phyloP scores from a whole-genome alignment of 805 yeast species.

The Zygosaccharomyces kombuchaensis region DNA sequence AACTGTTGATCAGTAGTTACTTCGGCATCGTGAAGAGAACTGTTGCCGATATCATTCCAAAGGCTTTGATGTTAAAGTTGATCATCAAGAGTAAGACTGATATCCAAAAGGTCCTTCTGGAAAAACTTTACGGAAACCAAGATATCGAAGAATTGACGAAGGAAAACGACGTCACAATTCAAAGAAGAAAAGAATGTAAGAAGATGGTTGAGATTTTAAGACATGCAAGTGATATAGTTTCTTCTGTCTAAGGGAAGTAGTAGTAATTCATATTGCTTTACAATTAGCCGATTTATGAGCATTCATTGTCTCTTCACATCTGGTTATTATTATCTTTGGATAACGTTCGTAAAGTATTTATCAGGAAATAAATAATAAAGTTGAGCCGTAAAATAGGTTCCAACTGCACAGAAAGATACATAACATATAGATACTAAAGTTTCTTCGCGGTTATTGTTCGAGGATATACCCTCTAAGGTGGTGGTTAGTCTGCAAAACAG shows the following conservation, averaged over 20 bases:
- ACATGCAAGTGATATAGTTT: slow-evolving; percentile 87
- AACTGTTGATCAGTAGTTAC: slow-evolving; percentile 83
- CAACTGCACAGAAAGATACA: too few relatives aligned
- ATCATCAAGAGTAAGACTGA: slow-evolving; percentile 80
- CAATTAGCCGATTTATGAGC: too few relatives aligned
- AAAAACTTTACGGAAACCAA: slow-evolving; percentile 73
- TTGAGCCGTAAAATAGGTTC: too few relatives aligned
- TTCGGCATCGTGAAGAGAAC: slow-evolving; percentile 91
- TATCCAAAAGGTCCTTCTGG: slow-evolving; percentile 84
- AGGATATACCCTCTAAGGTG: too few relatives aligned
- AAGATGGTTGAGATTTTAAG: slow-evolving; percentile 91
- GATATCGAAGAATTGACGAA: slow-evolving; percentile 75
- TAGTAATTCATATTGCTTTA: background rate
- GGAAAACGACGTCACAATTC: slow-evolving; percentile 88
- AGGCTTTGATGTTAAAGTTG: slow-evolving; percentile 89
- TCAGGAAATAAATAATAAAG: too few relatives aligned
- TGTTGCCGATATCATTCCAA: slow-evolving; percentile 89
- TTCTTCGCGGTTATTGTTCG: too few relatives aligned
- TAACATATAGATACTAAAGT: too few relatives aligned
- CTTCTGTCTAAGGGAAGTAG: slow-evolving; percentile 30
- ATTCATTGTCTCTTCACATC: too few relatives aligned
- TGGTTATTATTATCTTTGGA: too few relatives aligned
- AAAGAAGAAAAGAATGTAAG: slow-evolving; percentile 89
- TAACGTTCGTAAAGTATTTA: too few relatives aligned
- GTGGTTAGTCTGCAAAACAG: too few relatives aligned